Conservation (phyloP, 2,329 filamentous ascomycete genomes). For the Fusarium verrucosum region DNA sequence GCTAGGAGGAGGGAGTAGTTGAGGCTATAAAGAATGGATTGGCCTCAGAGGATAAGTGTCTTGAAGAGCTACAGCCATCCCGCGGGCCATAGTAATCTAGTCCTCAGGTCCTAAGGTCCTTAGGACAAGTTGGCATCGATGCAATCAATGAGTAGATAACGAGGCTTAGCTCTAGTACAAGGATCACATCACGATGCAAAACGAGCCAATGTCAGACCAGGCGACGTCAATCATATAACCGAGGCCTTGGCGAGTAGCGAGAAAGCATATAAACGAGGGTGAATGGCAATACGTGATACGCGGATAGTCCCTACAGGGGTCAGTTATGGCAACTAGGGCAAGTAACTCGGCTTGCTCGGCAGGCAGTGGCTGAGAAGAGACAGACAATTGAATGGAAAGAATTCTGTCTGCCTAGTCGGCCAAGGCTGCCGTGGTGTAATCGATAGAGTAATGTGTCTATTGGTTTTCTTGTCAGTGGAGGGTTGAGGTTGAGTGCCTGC, state of each 20-base stretch:
- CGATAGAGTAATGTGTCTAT: neutral
- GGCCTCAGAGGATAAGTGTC: neutral
- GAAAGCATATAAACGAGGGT: slow-evolving; percentile 1
- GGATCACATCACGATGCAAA: neutral
- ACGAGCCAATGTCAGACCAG: neutral
- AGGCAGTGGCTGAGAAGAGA: neutral
- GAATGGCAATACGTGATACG: slow-evolving; percentile 13
- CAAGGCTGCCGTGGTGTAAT: neutral
- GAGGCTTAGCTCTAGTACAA: neutral
- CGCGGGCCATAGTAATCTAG: too few relatives aligned
- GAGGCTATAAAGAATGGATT: neutral
- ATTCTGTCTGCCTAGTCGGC: neutral
- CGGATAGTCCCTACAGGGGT: neutral
- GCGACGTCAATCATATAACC: neutral
- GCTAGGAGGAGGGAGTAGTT: too few relatives aligned
- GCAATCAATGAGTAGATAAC: neutral
- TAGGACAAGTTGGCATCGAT: neutral
- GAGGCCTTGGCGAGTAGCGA: slow-evolving; percentile 4
- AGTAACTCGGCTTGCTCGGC: too few relatives aligned
- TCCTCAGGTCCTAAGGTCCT: neutral
- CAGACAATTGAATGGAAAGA: neutral
- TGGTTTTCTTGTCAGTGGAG: neutral
- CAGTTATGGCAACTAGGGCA: neutral
- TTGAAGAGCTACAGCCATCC: too few relatives aligned
- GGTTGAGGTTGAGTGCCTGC: slow-evolving; percentile 12